Percentiles rank a stretch among this genome's conserved stretches.
phyloP scores from a whole-genome alignment of 2,329 filamentous ascomycete genomes.

The Cytospora schulzeri region DNA sequence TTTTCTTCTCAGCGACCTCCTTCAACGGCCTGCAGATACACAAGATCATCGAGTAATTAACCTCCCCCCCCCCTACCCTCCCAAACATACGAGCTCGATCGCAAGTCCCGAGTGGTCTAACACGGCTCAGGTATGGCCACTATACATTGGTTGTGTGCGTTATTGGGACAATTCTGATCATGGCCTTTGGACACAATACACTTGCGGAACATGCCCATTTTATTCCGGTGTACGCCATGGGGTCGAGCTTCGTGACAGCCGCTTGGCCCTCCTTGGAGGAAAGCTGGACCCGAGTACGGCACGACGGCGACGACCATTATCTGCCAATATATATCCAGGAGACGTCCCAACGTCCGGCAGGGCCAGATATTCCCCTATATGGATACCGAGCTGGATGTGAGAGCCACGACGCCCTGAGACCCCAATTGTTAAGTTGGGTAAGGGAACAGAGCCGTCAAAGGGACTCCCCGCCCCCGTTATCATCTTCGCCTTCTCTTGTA shows the following conservation, averaged over 20 bases:
- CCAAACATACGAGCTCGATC: background rate
- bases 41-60: slow-evolving; percentile 1
- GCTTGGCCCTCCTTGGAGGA: slow-evolving; percentile 14
- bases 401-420: too few relatives aligned
- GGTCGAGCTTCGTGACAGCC: slow-evolving; percentile 13
- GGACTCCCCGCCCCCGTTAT: background rate
- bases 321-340: background rate
- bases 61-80: background rate
- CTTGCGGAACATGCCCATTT: slow-evolving; percentile 6
- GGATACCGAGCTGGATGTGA: background rate
- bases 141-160: slow-evolving; percentile 12
- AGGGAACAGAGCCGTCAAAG: background rate
- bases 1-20: slow-evolving; percentile 1
- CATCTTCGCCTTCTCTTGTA: background rate
- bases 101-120: background rate
- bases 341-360: background rate
- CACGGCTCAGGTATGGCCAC: slow-evolving; percentile 11
- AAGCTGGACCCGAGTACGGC: background rate
- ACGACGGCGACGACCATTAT: background rate
- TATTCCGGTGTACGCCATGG: slow-evolving; percentile 18
- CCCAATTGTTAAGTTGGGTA: background rate
- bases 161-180: background rate
- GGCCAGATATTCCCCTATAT: background rate
- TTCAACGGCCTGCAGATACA: slow-evolving; percentile 9
- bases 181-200: slow-evolving; percentile 1